These are phyloP conservation scores for Hapsidospora chrysogenum DNA, from an alignment of 495 filamentous ascomycete genomes.

Conservation along the genomic window DNA sequence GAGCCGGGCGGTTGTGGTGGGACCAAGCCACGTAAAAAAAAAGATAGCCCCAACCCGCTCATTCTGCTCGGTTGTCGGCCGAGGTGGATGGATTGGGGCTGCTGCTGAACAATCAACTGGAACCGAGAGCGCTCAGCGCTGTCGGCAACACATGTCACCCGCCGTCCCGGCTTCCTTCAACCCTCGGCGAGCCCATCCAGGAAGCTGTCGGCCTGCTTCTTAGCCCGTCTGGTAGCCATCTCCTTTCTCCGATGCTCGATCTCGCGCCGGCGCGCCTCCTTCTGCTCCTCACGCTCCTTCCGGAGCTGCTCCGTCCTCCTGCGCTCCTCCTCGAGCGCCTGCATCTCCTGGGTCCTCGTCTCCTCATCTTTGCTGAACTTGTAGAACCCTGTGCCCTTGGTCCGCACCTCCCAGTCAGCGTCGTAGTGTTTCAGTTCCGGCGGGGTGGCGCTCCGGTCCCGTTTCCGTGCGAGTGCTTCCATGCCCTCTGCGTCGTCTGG, in stretches of 20 bases:
- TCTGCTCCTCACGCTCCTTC: conserved; percentile 33
- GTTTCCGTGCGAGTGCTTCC: conserved; percentile 51
- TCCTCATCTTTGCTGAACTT: conserved; percentile 59
- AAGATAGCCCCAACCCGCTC: too few relatives aligned
- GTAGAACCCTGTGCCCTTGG: conserved; percentile 83
- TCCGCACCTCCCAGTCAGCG: conserved; percentile 61
- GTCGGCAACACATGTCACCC: too few relatives aligned
- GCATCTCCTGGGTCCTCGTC: conserved; percentile 56
- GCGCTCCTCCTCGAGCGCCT: conserved; percentile 46
- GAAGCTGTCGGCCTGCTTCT: conserved; percentile 59
- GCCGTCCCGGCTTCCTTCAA: too few relatives aligned
- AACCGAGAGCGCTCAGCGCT: too few relatives aligned
- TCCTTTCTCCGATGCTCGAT: conserved; percentile 35
- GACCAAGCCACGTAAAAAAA: too few relatives aligned
- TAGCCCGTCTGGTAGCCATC: conserved; percentile 38
- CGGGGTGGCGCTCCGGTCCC: conserved; percentile 61
- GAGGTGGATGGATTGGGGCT: too few relatives aligned
- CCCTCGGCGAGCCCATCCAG: conserved; percentile 34
- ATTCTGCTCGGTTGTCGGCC: too few relatives aligned
- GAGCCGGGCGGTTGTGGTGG: too few relatives aligned
- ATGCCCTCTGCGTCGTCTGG: conserved; percentile 47
- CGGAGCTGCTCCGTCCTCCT: conserved; percentile 48
- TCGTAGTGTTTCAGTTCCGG: conserved; percentile 73
- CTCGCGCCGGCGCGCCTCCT: conserved; percentile 19
- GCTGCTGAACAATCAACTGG: too few relatives aligned